Evolutionary conservation across 176 grass and related monocot genomes (phyloP).

Genomic region (Triticum monococcum): DNA sequence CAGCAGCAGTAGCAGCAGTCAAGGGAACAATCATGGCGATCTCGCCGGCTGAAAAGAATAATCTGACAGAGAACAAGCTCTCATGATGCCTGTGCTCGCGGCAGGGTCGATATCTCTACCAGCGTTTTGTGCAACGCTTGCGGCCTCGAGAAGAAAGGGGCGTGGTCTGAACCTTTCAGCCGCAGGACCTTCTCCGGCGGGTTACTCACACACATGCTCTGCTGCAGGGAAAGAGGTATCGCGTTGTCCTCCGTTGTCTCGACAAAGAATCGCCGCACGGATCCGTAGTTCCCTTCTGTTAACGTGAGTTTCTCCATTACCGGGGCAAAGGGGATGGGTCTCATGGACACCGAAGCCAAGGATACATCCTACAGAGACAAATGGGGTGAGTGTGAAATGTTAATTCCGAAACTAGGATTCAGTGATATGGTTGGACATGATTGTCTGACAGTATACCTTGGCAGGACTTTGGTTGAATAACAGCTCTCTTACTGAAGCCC

Average conservation of each 20-base stretch:
- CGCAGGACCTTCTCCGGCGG: conserved; percentile 78
- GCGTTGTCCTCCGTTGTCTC: conserved; percentile 89
- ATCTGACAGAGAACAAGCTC: background rate
- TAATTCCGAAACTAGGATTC: background rate
- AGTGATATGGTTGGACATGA: background rate
- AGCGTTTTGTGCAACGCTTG: conserved; percentile 81
- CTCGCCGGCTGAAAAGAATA: background rate
- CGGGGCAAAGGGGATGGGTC: conserved; percentile 80
- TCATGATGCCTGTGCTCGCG: conserved; percentile 36
- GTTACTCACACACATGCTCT: conserved; percentile 60
- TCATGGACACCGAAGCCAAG: conserved; percentile 83
- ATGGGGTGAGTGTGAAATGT: background rate
- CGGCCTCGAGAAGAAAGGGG: conserved; percentile 96
- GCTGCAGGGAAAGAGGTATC: conserved; percentile 66
- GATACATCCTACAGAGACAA: conserved; percentile 62
- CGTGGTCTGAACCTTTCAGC: conserved; percentile 84
- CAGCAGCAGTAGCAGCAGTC: conserved; percentile 21
- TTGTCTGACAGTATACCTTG: conserved; percentile 45
- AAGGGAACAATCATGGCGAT: background rate
- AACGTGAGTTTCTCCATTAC: conserved; percentile 71
- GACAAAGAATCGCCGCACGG: conserved; percentile 73
- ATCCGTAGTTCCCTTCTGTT: conserved; percentile 71
- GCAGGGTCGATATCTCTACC: conserved; percentile 70
- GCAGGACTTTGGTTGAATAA: conserved; percentile 90
- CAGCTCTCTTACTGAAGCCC: conserved; percentile 54